Evolutionary conservation across 2,329 filamentous ascomycete genomes (phyloP), one percentile per base, ranked within the genome.

Genomic region (Colletotrichum magnum): DNA sequence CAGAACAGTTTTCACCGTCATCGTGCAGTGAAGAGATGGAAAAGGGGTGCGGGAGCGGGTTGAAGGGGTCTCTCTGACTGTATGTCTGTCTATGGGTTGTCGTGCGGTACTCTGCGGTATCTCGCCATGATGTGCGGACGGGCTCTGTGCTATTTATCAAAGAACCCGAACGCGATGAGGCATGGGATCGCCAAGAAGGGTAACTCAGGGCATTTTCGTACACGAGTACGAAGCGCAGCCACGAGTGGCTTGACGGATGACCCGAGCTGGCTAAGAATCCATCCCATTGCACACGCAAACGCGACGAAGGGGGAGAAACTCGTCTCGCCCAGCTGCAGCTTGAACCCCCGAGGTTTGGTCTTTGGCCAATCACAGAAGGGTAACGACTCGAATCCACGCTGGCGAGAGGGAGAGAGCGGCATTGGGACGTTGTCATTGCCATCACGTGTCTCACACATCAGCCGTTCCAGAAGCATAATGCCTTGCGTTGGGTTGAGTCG

Each of bases 391-490:
- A 57, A 66, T 32, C 18, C 16, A 15, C 7, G 18, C 13, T 18
- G 16, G 45, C 6, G 45, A 21, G n/a, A 18, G 50, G 60, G 62
- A 45, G 36, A 43, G 41, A 45, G 12, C 32, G 51, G 56, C 45
- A 51, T 54, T 53, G 36, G 26, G 43, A 48, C 56, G 52, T 69
- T 59, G 50, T 54, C 41, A 48, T 12, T n/a, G 36, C 15, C 32
- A 61, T 69, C 66, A 66, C 66, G 62, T 66, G 66, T 69, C 63
- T 66, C 66, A 69, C 32, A 69, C 67, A 69, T 60, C 62, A 69
- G 56, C 63, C 57, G 67, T 66, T 66, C 62, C 62, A 67, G 36
- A 51, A 61, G 47, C 28, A 48, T 47, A 53, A 69, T 67, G 62
- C 56, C 36, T 16, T 54, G 28, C 50, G 24, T 16, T 62, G 39